Evolutionary conservation across 2,329 filamentous ascomycete species (phyloP).

Genomic region (Fusarium nisikadoi): DNA sequence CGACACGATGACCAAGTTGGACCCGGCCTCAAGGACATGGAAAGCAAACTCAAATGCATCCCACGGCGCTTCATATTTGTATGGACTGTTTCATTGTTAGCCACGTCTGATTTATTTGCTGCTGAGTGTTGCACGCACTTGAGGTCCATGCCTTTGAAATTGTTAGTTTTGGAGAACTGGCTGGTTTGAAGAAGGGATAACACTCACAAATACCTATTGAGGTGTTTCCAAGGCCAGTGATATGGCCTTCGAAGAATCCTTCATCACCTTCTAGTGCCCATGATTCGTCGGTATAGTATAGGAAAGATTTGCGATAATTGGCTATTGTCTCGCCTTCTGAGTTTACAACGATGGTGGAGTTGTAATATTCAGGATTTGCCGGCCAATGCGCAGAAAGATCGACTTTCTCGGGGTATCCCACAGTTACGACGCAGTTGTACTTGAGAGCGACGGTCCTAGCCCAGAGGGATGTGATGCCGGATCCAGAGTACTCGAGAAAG

Average conservation of each 20-base stretch:
- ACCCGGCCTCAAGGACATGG: conserved; percentile 65
- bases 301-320: conserved; percentile 69
- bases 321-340: conserved; percentile 68
- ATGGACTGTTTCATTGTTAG: conserved; percentile 44
- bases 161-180: background rate
- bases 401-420: conserved; percentile 79
- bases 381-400: conserved; percentile 64
- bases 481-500: conserved; percentile 72
- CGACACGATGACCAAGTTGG: conserved; percentile 73
- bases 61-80: conserved; percentile 55
- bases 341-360: conserved; percentile 64
- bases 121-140: conserved; percentile 57
- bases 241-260: conserved; percentile 60
- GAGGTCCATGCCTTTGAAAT: conserved; percentile 60
- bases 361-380: conserved; percentile 64
- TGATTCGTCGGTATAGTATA: conserved; percentile 70
- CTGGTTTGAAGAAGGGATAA: background rate
- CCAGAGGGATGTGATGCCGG: conserved; percentile 78
- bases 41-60: conserved; percentile 57
- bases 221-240: conserved; percentile 61
- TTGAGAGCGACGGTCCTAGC: conserved; percentile 73
- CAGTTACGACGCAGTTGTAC: conserved; percentile 73
- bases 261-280: conserved; percentile 67
- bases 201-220: conserved; percentile 67
- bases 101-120: background rate